These are phyloP conservation scores for Fragilariopsis cylindrus DNA, from an alignment of 108 stramenopile genomes.

Conservation along the genomic window DNA sequence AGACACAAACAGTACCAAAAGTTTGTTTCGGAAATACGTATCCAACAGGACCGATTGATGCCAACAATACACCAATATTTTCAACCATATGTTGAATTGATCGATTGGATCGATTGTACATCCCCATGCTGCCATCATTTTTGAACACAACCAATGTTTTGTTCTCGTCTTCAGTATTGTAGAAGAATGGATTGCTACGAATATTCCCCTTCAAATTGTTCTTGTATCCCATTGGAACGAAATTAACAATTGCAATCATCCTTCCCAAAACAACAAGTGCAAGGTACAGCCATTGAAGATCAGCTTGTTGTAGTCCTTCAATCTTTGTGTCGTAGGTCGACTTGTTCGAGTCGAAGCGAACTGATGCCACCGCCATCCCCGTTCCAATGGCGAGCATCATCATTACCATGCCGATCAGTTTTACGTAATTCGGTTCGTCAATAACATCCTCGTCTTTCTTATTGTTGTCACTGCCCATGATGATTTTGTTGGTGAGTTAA, in stretches of 20 bases:
- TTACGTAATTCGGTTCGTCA: background rate
- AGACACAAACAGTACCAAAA: background rate
- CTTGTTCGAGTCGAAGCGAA: background rate
- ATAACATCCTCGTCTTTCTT: background rate
- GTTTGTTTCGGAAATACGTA: background rate
- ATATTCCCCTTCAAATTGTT: background rate
- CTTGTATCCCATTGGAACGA: background rate
- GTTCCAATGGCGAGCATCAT: background rate
- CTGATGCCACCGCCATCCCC: background rate
- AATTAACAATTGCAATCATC: conserved; percentile 1
- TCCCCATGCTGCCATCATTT: background rate
- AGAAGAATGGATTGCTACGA: conserved; percentile 1
- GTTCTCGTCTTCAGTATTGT: background rate
- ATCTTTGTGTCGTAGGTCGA: background rate
- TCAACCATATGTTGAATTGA: conserved; percentile 13
- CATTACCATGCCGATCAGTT: background rate
- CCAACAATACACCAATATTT: background rate
- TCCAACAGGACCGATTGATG: conserved; percentile 11
- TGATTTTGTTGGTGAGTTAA: no score
- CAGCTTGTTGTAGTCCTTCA: background rate
- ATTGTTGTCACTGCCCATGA: background rate
- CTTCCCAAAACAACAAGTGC: conserved; percentile 7
- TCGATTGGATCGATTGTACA: conserved; percentile 18
- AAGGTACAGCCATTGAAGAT: conserved; percentile 10
- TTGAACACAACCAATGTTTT: background rate